These are phyloP conservation scores for Sugiyamaella smithiae DNA, from an alignment of 805 yeast species.

Conservation along the genomic window DNA sequence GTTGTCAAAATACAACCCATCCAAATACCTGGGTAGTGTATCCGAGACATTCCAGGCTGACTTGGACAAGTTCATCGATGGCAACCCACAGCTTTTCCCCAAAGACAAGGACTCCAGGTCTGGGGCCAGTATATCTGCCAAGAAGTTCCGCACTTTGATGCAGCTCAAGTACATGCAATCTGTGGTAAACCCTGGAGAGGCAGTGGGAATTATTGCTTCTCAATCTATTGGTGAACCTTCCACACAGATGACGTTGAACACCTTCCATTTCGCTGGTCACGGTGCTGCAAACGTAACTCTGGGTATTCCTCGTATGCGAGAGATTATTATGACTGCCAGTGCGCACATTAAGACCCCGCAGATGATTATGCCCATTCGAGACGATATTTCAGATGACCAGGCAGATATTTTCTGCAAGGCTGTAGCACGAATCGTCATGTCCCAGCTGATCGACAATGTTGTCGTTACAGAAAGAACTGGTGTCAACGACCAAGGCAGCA, in stretches of 20 bases:
- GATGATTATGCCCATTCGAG: constrained; percentile 85
- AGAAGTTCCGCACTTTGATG: constrained; percentile 94
- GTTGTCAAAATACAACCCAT: constrained; percentile 79
- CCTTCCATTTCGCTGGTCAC: constrained; percentile 99
- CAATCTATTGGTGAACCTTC: constrained; percentile 99
- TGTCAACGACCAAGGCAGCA: constrained; percentile 44
- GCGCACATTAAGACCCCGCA: constrained; percentile 96
- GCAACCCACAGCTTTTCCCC: constrained; percentile 55
- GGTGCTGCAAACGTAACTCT: constrained; percentile 99
- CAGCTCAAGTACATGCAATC: constrained; percentile 98
- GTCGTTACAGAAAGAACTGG: constrained; percentile 88
- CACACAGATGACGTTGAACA: constrained; percentile 96
- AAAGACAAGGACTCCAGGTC: constrained; percentile 45
- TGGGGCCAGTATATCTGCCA: constrained; percentile 49
- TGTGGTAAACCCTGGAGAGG: constrained; percentile 91
- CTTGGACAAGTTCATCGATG: constrained; percentile 65
- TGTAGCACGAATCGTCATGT: constrained; percentile 75
- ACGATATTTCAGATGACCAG: constrained; percentile 75
- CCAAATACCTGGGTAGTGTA: constrained; percentile 87
- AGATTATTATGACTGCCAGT: constrained; percentile 98
- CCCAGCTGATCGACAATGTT: constrained; percentile 85
- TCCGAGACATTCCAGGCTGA: constrained; percentile 84
- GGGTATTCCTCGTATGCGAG: constrained; percentile 99
- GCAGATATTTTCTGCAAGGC: constrained; percentile 94
- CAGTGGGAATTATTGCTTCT: constrained; percentile 97